Evolutionary conservation across 257 asterid species (phyloP).

Genomic region (Striga asiatica): DNA sequence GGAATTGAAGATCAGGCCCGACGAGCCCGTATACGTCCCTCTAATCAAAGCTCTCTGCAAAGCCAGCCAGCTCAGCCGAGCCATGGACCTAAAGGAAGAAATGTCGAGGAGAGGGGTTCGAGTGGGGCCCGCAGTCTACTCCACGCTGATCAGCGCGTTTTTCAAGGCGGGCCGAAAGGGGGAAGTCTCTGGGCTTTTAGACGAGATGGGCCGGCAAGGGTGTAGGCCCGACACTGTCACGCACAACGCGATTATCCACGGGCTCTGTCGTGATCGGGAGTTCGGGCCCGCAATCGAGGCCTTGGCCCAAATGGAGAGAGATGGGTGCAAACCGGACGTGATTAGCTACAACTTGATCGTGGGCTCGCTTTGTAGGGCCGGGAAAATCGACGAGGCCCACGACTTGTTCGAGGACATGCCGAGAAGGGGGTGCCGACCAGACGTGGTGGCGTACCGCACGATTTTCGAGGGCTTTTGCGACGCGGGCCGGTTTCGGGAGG

Average conservation of each 20-base stretch:
- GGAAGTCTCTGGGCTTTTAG: conserved; percentile 30
- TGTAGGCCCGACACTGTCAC: conserved; percentile 53
- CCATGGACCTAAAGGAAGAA: conserved; percentile 49
- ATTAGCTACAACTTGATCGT: conserved; percentile 56
- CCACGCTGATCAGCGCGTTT: conserved; percentile 56
- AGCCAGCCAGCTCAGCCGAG: conserved; percentile 24
- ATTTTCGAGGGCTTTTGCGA: conserved; percentile 59
- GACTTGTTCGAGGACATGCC: conserved; percentile 77
- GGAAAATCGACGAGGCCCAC: conserved; percentile 42
- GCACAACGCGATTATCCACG: conserved; percentile 53
- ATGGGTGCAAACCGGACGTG: conserved; percentile 53
- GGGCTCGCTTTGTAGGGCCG: conserved; percentile 41
- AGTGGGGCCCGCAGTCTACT: conserved; percentile 48
- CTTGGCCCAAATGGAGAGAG: conserved; percentile 51
- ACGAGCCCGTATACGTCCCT: conserved; percentile 38
- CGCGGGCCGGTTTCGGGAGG: conserved; percentile 39
- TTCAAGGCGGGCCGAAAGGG: conserved; percentile 45
- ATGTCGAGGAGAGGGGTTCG: conserved; percentile 43
- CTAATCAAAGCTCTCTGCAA: conserved; percentile 62
- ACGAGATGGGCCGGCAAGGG: conserved; percentile 50
- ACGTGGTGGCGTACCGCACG: conserved; percentile 52
- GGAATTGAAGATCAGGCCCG: conserved; percentile 34
- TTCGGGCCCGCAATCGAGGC: conserved; percentile 42
- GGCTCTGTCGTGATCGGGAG: conserved; percentile 49
- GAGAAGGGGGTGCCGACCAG: conserved; percentile 44